Base-by-base conservation (phyloP, 495 filamentous ascomycete genomes). In the Hypoxylon subgilvum region DNA sequence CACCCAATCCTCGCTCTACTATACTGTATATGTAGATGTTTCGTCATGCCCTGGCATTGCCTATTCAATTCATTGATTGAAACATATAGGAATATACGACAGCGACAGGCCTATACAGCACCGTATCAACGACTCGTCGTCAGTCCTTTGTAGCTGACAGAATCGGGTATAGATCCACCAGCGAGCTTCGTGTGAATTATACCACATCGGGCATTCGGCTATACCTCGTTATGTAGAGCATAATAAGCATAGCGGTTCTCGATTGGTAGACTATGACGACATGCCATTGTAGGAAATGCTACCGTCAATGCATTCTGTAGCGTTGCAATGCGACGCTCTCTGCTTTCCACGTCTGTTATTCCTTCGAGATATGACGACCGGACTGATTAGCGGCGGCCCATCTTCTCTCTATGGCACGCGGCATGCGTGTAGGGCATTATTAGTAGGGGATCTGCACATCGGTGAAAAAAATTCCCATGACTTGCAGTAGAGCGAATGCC, bases 381-480 rank as follows among this genome's bases (percentile, higher is more conserved):
- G 50, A 53, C 36, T 38, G 44, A 23, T 43, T 53, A 36, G 57
- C 38, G 25, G 27, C 27, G 5, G 3, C 8, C 19, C 42, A 49
- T 57, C 48, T 13, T 52, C 46, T 59, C 35, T 19, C 42, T 35
- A 47, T 38, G 49, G 54, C 28, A 57, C 48, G 60, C 48, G 53
- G 54, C 36, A 53, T 58, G 61, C 44, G 27, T 36, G 22, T 30
- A 63, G 49, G 47, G 28, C 60, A 36, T 42, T 44, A 42, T 45
- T 58, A 27, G 61, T 43, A 49, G 54, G 39, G 39, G 60, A 64
- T 64, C 54, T 58, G 54, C 61, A 50, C 42, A 42, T 58, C 54
- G 61, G 61, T 58, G 61, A 58, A 64, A 58, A 63, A 64, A 58
- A 58, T 18, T 41, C 54, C 61, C 61, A 58, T 64, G 61, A 64